Conservation (phyloP, 768 basidiomycete genomes). For the Lactifluus rugatus region DNA sequence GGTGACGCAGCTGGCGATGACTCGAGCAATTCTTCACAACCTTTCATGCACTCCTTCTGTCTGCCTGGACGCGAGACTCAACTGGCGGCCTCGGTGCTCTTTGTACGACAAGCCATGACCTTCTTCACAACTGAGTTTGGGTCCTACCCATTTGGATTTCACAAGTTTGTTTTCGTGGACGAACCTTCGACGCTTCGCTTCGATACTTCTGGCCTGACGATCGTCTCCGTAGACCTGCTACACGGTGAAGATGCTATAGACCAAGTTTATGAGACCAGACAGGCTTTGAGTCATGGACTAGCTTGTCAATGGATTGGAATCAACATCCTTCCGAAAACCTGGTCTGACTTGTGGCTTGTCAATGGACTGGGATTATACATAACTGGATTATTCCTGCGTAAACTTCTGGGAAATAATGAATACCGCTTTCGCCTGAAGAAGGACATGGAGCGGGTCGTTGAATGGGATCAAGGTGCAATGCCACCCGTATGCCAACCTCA, state of each 20-base stretch:
- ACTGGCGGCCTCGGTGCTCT: slow-evolving; percentile 58
- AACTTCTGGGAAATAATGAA: slow-evolving; percentile 91
- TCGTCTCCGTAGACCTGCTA: slow-evolving; percentile 71
- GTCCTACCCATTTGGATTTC: slow-evolving; percentile 92
- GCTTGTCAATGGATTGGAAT: slow-evolving; percentile 97
- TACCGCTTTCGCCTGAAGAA: slow-evolving; percentile 92
- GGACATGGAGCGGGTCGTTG: slow-evolving; percentile 88
- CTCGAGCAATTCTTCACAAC: slow-evolving; percentile 49
- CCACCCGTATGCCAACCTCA: slow-evolving; percentile 92
- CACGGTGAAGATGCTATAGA: slow-evolving; percentile 87
- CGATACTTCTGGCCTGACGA: slow-evolving; percentile 74
- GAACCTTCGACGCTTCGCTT: slow-evolving; percentile 74
- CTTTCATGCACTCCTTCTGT: slow-evolving; percentile 85
- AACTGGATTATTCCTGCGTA: slow-evolving; percentile 76
- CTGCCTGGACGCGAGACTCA: slow-evolving; percentile 78
- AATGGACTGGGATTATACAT: slow-evolving; percentile 90
- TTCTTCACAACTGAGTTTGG: slow-evolving; percentile 89
- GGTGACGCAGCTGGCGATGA: slow-evolving; percentile 55
- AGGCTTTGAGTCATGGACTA: slow-evolving; percentile 75
- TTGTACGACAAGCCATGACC: slow-evolving; percentile 82
- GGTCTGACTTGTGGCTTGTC: slow-evolving; percentile 95
- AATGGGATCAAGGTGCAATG: slow-evolving; percentile 80
- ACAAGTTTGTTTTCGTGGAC: slow-evolving; percentile 91
- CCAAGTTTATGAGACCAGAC: slow-evolving; percentile 84
- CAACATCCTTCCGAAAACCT: slow-evolving; percentile 87